Evolutionary conservation across 495 filamentous ascomycete species (phyloP), one percentile per base, ranked within the genome.

Genomic region (Ascodesmis nigricans): DNA sequence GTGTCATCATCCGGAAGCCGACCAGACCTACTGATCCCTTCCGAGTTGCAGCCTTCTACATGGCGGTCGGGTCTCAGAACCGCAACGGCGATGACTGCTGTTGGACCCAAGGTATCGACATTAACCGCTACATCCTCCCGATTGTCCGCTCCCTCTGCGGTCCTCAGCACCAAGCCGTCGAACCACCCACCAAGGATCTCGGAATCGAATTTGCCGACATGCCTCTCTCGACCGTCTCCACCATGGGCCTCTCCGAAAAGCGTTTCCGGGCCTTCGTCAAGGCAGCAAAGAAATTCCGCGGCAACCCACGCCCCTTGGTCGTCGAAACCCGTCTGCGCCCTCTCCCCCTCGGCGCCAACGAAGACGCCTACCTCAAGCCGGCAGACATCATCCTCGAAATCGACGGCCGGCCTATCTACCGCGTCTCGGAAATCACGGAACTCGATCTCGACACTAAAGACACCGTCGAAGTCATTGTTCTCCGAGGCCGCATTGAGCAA

Each of bases 131-230:
- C 16, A 49, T 52, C 30, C 31, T 52, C 13, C 49, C 49, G 1
- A 36, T 52, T 6, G 49, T 52, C 29, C 29, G 29, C 6, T 38
- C 38, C n/a, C 47, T 49, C 26, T 45, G 41, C 18, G 13, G 20
- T 18, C 33, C 42, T 11, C 31, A 40, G 15, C 40, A 37, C 6
- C 33, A 44, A 17, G 48, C 36, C 3, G 46, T 37, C 11, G 49
- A 52, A 10, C 48, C 47, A 4, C 21, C 34, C 9, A 33, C 36
- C 11, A 33, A 40, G n/a, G 48, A 52, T 29, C 35, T 52, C 3
- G 49, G 48, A 4, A 52, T 52, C 20, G 49, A 52, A 15, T 52
- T 52, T 35, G 47, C 49, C 3, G 49, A 52, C 21, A 46, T 52
- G 43, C 36, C 48, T n/a, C 49, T 52, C n/a, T 51, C 49, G 0